phyloP scores from a whole-genome alignment of 164 flowering plant species.

The Aristolochia californica region DNA sequence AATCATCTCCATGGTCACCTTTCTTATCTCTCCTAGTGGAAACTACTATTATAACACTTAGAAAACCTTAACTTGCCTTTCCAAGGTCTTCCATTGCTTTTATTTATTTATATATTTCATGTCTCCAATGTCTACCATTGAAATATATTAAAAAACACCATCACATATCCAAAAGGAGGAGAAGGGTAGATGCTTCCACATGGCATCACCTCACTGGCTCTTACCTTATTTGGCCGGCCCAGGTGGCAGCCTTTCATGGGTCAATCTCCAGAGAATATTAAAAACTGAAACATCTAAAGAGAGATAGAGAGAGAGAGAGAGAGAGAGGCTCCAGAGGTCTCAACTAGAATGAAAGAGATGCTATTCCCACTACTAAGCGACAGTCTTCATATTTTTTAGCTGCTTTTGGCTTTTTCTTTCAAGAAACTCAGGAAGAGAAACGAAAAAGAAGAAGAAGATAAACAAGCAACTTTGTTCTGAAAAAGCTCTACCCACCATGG shows the following conservation, averaged over 20 bases:
- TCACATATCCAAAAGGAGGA: not conserved
- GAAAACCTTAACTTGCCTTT: too few species aligned
- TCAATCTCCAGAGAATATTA: not conserved
- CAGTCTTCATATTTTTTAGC: not conserved
- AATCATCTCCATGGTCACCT: too few species aligned
- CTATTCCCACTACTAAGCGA: slow-evolving; percentile 8
- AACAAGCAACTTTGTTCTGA: too few species aligned
- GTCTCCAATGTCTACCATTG: not conserved
- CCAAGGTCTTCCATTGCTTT: too few species aligned
- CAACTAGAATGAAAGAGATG: not conserved
- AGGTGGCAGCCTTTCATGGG: slow-evolving; percentile 3
- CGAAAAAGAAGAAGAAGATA: too few species aligned
- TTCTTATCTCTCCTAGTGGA: not conserved
- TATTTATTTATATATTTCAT: not conserved
- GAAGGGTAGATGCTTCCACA: not conserved
- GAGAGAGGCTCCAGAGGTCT: not conserved
- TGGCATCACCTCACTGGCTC: not conserved
- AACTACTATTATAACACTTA: not conserved
- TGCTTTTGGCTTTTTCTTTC: not conserved
- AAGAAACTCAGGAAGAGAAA: too few species aligned
- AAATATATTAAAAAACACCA: not conserved
- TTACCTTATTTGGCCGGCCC: not conserved
- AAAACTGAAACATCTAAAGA: not conserved
- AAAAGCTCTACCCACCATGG: too few species aligned
- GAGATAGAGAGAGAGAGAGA: not conserved